phyloP scores from a whole-genome alignment of 31 red algal species.

The Odonthalia washingtoniensis region DNA sequence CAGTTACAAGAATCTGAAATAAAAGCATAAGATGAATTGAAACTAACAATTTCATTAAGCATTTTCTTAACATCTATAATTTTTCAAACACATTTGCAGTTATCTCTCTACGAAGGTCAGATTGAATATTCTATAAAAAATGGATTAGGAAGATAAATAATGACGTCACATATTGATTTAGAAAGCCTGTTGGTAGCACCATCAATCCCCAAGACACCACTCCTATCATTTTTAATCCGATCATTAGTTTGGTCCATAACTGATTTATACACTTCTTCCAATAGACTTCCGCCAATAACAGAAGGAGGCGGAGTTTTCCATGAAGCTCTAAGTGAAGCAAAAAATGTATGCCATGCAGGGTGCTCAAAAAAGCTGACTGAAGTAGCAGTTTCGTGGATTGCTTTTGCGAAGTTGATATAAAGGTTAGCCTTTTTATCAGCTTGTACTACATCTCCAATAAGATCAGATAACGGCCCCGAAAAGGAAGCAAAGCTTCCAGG shows the following conservation, averaged over 20 bases:
- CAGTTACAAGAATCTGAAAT: no score
- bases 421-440: no score
- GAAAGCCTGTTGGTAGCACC: constrained; percentile 43
- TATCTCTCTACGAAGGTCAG: constrained; percentile 20
- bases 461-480: no score
- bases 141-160: constrained; percentile 14
- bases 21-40: no score
- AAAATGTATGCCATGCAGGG: not conserved
- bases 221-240: not conserved
- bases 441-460: no score
- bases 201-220: constrained; percentile 36
- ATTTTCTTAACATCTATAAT: not conserved
- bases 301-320: not conserved
- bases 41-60: no score
- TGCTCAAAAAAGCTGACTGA: constrained; percentile 2
- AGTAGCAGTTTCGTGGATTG: not conserved
- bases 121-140: constrained; percentile 27
- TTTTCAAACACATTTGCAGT: not conserved
- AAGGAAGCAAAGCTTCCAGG: no score
- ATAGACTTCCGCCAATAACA: constrained; percentile 3
- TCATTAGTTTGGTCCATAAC: constrained; percentile 6
- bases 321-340: not conserved
- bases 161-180: constrained; percentile 35
- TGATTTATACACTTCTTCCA: constrained; percentile 11
- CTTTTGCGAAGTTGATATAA: not conserved